Evolutionary conservation across 164 flowering plant species (phyloP).

Genomic region (Hamamelis virginiana): DNA sequence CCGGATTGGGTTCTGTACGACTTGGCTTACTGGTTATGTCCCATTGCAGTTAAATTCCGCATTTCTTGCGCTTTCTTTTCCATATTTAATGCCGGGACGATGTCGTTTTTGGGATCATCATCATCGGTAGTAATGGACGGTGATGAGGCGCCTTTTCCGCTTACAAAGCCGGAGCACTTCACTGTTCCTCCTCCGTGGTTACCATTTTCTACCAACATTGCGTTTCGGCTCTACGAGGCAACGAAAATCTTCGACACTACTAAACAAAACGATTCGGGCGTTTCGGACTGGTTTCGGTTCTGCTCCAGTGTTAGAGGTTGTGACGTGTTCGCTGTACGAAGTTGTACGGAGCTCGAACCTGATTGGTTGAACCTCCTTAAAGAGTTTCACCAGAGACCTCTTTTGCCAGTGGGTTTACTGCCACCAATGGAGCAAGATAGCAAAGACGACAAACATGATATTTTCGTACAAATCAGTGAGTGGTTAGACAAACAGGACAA

Average conservation of each 20-base stretch:
- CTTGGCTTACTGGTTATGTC: conserved; percentile 35
- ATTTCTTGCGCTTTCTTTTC: conserved; percentile 19
- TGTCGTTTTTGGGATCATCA: conserved; percentile 1
- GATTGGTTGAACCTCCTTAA: conserved; percentile 21
- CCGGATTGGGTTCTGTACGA: conserved; percentile 45
- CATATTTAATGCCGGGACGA: conserved; percentile 4
- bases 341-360: conserved; percentile 22
- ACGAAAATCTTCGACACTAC: background rate
- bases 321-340: conserved; percentile 1
- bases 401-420: conserved; percentile 28
- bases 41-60: conserved; percentile 20
- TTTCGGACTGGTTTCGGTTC: conserved; percentile 2
- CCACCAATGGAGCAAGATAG: conserved; percentile 8
- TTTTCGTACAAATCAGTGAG: conserved; percentile 7
- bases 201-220: conserved; percentile 22
- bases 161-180: conserved; percentile 20
- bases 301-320: background rate
- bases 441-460: background rate
- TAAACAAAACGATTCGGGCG: conserved; percentile 6
- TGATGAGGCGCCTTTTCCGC: background rate
- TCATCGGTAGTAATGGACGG: background rate
- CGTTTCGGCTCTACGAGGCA: conserved; percentile 16
- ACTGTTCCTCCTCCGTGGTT: conserved; percentile 39
- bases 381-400: conserved; percentile 15
- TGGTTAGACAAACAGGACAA: conserved; percentile 23